Percentiles rank a stretch among this genome's conserved stretches.
phyloP scores from a whole-genome alignment of 352 stramenopile species.

The Poterioochromonas sp. region DNA sequence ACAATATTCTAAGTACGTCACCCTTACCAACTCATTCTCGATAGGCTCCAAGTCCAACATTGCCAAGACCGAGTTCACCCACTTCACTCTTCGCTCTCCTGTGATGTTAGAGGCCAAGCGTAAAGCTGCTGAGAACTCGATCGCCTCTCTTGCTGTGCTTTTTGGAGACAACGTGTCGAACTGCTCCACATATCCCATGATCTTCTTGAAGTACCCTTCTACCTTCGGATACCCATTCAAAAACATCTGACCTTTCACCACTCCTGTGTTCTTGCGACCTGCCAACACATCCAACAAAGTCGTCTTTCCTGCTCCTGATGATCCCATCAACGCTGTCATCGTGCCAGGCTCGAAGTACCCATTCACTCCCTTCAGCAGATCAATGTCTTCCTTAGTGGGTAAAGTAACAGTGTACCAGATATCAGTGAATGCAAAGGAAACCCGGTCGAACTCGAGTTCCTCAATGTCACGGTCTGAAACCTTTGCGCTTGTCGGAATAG shows the following conservation, averaged over 20 bases:
- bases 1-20: slow-evolving; percentile 35
- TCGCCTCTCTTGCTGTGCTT: slow-evolving; percentile 71
- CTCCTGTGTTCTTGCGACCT: slow-evolving; percentile 70
- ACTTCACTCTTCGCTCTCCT: slow-evolving; percentile 31
- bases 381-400: slow-evolving; percentile 53
- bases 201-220: slow-evolving; percentile 62
- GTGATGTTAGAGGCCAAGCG: slow-evolving; percentile 50
- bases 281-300: slow-evolving; percentile 87
- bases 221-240: slow-evolving; percentile 75
- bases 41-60: slow-evolving; percentile 52
- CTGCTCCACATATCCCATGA: slow-evolving; percentile 80
- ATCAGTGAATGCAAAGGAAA: slow-evolving; percentile 49
- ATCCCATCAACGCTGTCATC: slow-evolving; percentile 65
- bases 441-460: slow-evolving; percentile 23
- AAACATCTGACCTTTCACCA: slow-evolving; percentile 66
- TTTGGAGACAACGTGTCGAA: slow-evolving; percentile 70
- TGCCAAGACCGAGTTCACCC: slow-evolving; percentile 40
- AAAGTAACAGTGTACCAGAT: slow-evolving; percentile 52
- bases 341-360: slow-evolving; percentile 51
- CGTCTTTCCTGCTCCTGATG: slow-evolving; percentile 70
- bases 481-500: too few species aligned
- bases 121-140: slow-evolving; percentile 76
- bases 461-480: too few species aligned
- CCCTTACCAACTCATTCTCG: slow-evolving; percentile 36
- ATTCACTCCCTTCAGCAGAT: slow-evolving; percentile 66